Base-by-base conservation (phyloP, 352 stramenopile species). In the Phytopythium chamaehyphon region DNA sequence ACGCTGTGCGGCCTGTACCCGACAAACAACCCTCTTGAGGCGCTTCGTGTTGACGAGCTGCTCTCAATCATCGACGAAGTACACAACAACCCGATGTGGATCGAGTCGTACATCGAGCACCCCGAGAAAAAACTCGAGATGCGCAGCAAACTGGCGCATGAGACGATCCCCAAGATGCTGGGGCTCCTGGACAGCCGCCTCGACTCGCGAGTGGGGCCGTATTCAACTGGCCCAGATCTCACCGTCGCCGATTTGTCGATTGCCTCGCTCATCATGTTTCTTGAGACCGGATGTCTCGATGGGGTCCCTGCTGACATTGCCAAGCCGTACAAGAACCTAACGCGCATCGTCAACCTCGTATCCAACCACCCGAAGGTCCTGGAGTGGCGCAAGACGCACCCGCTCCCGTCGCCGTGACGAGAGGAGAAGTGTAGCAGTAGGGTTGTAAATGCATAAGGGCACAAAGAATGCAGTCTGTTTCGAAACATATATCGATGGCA, bases 221-320 rank as follows among this genome's bases (percentile, higher is more conserved):
- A 72, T 46, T 52, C 61, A 6, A 55, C 77, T 18, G 61, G 63
- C 12, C 46, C 63, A 31, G 40, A 56, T 8, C 38, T 86, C 11
- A 83, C 72, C 2, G 42, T 83, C 5, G 74, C 72, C 0, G 77
- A 88, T 31, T 51, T 89, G 3, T 73, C 64, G 6, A 63, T 89
- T 28, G 81, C 75, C 46, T 54, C 60, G 18, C 45, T 81, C 8
- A n/a, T 83, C 39, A 55, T 66, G 44, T 66, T 66, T 10, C 59
- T 82, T 24, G 67, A 67, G 40, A 76, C 54, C 36, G 61, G 64
- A 14, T 47, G 56, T 1, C 62, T 71, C 35, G 46, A 53, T 31
- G 71, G 64, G 26, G 51, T 81, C 4, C 70, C 69, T 0, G 50
- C 52, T 0, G 49, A 54, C 15, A 39, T 69, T 9, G 53, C 68